Evolutionary conservation across 306 rosid species (phyloP).

Genomic region (Elaeagnus macrophylla): DNA sequence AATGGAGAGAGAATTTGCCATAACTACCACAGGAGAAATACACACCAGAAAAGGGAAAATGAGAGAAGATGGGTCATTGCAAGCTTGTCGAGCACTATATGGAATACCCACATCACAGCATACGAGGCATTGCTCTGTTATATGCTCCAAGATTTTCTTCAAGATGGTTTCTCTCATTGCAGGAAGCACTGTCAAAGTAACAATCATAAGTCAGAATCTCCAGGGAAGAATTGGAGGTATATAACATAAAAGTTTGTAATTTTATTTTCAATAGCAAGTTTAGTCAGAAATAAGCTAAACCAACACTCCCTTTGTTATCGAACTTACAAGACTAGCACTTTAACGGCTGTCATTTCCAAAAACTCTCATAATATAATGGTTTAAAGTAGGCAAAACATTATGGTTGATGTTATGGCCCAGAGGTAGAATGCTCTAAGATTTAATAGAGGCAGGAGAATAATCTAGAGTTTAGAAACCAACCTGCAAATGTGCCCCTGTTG

Average conservation of each 20-base stretch:
- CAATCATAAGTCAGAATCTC: background rate
- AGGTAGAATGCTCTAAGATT: too few relatives aligned
- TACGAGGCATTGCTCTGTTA: conserved; percentile 85
- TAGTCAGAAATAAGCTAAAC: background rate
- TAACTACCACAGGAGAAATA: conserved; percentile 1
- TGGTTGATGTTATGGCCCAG: too few relatives aligned
- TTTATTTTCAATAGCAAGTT: background rate
- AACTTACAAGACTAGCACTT: too few relatives aligned
- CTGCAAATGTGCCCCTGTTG: conserved; percentile 95
- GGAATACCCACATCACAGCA: conserved; percentile 97
- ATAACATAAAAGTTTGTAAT: background rate
- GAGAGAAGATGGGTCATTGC: conserved; percentile 84
- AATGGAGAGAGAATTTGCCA: background rate
- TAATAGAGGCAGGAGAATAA: conserved; percentile 6
- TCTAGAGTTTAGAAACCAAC: conserved; percentile 35
- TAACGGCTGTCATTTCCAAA: too few relatives aligned
- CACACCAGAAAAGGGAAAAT: conserved; percentile 95
- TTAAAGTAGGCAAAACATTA: too few relatives aligned
- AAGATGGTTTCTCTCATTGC: conserved; percentile 71
- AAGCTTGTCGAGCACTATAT: conserved; percentile 81
- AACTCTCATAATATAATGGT: too few relatives aligned
- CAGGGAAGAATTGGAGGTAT: background rate
- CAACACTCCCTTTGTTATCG: too few relatives aligned
- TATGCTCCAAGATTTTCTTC: conserved; percentile 71
- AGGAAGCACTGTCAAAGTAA: conserved; percentile 64